Evolutionary conservation across 2,329 filamentous ascomycete genomes (phyloP), one percentile per base, ranked within the genome.

Genomic region (Coniochaeta sp.): DNA sequence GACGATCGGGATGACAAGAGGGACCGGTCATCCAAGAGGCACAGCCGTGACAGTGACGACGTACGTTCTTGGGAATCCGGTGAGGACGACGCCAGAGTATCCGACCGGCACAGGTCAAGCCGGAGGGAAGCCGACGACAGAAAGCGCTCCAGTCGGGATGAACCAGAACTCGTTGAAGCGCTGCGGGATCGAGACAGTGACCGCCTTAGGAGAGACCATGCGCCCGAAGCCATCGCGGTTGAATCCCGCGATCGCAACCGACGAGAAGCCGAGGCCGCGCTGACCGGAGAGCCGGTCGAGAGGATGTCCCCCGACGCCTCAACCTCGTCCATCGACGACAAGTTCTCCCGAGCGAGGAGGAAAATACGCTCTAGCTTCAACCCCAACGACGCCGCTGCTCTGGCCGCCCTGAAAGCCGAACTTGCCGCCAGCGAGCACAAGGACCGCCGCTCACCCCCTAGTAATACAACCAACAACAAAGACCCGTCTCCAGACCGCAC

Each of bases 331-430:
- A 26, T n/a, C n/a, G 45, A 48, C 9, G 45, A 28, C 16, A 48
- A 28, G 8, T 18, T 26, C 4, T 48, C 45, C 4, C 24, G 45
- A 14, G 13, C 45, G 3, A 48, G 45, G n/a, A 28, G 71, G 6
- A 60, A 60, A 22, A 68, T 67, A 14, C 58, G 64, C 31, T 67
- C 74, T 1, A 67, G 66, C 1, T 82, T 82, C 54, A 69, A 79
- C 52, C 78, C 78, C 6, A 81, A 75, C 26, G 73, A 82, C 56
- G 70, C 76, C 3, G 70, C 69, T 27, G 74, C 75, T 14, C 57
- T 82, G n/a, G 71, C 68, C 52, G 72, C 74, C 9, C 63, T 81
- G 38, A 77, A 78, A 58, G 72, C 77, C 22, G 71, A 80, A 57
- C 71, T 76, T 16, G 70, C 73, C 28, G 67, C 74, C 57, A 67